Evolutionary conservation across 108 stramenopile species (phyloP).

Genomic region (Nannochloropsis oceanica): DNA sequence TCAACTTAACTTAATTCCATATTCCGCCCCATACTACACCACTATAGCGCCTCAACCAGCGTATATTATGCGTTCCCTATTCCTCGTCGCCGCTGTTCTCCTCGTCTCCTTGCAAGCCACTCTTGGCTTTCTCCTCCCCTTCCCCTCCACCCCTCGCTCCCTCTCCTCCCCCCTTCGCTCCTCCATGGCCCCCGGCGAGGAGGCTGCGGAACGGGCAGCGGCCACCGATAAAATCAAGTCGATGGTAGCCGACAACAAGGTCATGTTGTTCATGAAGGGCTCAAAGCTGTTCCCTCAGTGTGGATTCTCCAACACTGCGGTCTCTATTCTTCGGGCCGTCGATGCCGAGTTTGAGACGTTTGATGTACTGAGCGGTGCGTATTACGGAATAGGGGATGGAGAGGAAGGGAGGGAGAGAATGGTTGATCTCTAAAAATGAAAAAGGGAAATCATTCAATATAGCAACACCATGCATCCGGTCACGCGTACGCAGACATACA

Average conservation of each 20-base stretch:
- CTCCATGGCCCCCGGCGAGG: background rate
- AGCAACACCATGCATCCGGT: no score
- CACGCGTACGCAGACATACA: no score
- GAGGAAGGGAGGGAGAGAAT: no score
- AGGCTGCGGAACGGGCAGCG: background rate
- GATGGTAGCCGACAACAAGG: constrained; percentile 53
- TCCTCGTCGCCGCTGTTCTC: background rate
- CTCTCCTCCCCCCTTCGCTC: background rate
- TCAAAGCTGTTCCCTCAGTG: constrained; percentile 86
- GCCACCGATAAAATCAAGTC: constrained; percentile 41
- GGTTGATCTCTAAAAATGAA: no score
- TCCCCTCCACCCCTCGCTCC: background rate
- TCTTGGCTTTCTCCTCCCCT: background rate
- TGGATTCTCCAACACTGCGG: constrained; percentile 83
- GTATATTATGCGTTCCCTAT: background rate
- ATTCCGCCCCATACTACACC: background rate
- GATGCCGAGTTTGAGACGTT: constrained; percentile 61
- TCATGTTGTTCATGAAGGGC: constrained; percentile 87
- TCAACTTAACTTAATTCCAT: background rate
- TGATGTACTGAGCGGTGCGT: constrained; percentile 43
- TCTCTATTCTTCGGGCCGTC: constrained; percentile 63
- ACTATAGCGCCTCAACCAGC: background rate
- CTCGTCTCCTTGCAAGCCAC: background rate
- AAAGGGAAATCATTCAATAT: no score
- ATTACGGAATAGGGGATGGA: no score